Percentiles rank a stretch among this genome's conserved stretches.
phyloP scores from a whole-genome alignment of 164 flowering plant species.

The Macadamia tetraphylla region DNA sequence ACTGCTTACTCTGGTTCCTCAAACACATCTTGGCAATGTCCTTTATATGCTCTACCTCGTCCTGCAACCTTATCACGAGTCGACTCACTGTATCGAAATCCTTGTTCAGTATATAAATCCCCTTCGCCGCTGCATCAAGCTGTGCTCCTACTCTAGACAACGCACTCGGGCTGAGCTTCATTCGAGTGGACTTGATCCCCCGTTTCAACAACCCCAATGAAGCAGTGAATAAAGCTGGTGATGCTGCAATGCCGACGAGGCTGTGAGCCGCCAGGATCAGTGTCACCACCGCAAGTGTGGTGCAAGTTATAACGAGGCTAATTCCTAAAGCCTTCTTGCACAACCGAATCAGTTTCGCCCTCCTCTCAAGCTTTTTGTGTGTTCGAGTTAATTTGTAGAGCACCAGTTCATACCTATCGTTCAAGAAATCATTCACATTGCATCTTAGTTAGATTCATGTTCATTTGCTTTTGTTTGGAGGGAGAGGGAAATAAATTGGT shows the following conservation, averaged over 20 bases:
- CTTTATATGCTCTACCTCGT: constrained; percentile 61
- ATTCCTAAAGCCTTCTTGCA: constrained; percentile 34
- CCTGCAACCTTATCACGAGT: constrained; percentile 43
- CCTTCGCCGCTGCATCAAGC: constrained; percentile 70
- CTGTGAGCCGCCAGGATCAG: constrained; percentile 45
- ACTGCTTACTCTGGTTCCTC: constrained; percentile 36
- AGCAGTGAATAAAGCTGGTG: constrained; percentile 31
- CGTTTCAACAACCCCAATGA: constrained; percentile 18
- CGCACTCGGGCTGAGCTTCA: not conserved
- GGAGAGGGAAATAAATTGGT: too few relatives aligned
- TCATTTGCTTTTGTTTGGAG: too few relatives aligned
- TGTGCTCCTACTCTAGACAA: constrained; percentile 25
- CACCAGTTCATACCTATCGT: constrained; percentile 23
- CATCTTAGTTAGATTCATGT: too few relatives aligned
- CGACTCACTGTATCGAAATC: constrained; percentile 71
- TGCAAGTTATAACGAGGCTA: constrained; percentile 30
- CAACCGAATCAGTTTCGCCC: constrained; percentile 19
- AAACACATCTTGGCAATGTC: constrained; percentile 43
- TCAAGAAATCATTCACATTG: too few relatives aligned
- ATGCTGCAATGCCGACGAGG: constrained; percentile 49
- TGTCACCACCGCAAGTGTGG: constrained; percentile 28
- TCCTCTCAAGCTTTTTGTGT: constrained; percentile 27
- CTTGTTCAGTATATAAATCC: constrained; percentile 49
- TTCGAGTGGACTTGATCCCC: not conserved
- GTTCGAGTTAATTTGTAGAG: constrained; percentile 29